Evolutionary conservation across 345 rosid species (phyloP).

Genomic region (Lepidium sativum): DNA sequence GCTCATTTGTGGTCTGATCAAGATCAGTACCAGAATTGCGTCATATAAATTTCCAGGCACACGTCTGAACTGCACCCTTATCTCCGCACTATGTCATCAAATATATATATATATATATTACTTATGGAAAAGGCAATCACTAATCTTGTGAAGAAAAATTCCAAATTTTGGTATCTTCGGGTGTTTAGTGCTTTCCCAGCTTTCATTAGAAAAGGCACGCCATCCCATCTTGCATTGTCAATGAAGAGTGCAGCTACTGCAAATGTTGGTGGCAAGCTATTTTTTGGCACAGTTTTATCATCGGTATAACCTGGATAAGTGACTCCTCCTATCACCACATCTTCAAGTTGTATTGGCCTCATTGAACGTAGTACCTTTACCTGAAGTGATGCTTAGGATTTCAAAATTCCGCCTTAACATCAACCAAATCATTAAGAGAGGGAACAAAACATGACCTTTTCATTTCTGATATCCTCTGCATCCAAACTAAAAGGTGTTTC

Average conservation of each 20-base stretch:
- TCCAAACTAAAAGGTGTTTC: constrained; percentile 98
- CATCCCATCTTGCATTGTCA: constrained; percentile 99
- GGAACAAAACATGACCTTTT: constrained; percentile 45
- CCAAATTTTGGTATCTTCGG: constrained; percentile 32
- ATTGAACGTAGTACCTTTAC: constrained; percentile 92
- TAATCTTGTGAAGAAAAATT: background rate
- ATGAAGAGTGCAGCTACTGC: no score
- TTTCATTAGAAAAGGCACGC: constrained; percentile 96
- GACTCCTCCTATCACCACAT: constrained; percentile 69
- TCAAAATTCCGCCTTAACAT: background rate
- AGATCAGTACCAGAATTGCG: constrained; percentile 64
- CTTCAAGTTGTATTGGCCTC: constrained; percentile 78
- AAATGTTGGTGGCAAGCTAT: constrained; percentile 88
- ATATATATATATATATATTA: background rate
- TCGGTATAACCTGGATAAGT: constrained; percentile 77
- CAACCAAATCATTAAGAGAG: background rate
- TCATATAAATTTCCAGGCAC: constrained; percentile 92
- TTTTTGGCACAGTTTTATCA: constrained; percentile 79
- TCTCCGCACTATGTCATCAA: no score
- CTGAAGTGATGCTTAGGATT: constrained; percentile 30
- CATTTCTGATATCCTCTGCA: constrained; percentile 95
- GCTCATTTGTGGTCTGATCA: constrained; percentile 91
- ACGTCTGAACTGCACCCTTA: constrained; percentile 80
- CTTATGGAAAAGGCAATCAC: background rate
- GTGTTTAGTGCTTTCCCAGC: constrained; percentile 91